Evolutionary conservation across 768 basidiomycete genomes (phyloP).

Genomic region (Lactarius sanguifluus): DNA sequence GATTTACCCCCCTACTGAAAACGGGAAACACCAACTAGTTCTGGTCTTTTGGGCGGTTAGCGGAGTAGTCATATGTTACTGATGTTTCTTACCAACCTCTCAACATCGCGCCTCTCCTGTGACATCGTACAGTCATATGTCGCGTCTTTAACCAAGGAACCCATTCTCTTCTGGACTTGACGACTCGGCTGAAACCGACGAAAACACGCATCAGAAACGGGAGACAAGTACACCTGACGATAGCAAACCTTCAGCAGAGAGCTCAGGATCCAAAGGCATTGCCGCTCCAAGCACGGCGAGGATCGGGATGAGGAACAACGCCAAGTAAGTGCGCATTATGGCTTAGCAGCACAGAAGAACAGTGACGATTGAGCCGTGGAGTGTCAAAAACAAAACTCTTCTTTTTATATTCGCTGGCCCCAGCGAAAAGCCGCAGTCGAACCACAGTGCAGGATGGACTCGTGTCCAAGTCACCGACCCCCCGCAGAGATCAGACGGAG

Average conservation of each 20-base stretch:
- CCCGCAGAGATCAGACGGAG: neutral
- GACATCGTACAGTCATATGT: neutral
- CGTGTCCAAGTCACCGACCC: neutral
- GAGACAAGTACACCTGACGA: neutral
- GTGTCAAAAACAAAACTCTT: neutral
- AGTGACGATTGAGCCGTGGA: neutral
- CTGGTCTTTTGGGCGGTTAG: neutral
- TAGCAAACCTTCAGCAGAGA: neutral
- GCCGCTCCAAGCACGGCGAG: neutral
- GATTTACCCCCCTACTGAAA: neutral
- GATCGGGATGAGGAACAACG: neutral
- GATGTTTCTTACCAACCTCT: neutral
- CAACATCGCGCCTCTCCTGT: neutral
- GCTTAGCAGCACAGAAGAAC: neutral
- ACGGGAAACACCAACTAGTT: neutral
- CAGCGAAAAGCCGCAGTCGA: neutral
- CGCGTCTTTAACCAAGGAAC: neutral
- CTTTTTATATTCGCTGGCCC: neutral
- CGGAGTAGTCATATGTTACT: neutral
- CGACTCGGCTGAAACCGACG: neutral
- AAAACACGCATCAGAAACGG: neutral
- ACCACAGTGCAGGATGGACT: neutral
- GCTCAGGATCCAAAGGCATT: neutral
- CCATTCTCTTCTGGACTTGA: neutral
- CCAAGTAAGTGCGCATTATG: neutral